Base-by-base conservation (phyloP, 2,329 filamentous ascomycete species). In the Fusarium sp. region DNA sequence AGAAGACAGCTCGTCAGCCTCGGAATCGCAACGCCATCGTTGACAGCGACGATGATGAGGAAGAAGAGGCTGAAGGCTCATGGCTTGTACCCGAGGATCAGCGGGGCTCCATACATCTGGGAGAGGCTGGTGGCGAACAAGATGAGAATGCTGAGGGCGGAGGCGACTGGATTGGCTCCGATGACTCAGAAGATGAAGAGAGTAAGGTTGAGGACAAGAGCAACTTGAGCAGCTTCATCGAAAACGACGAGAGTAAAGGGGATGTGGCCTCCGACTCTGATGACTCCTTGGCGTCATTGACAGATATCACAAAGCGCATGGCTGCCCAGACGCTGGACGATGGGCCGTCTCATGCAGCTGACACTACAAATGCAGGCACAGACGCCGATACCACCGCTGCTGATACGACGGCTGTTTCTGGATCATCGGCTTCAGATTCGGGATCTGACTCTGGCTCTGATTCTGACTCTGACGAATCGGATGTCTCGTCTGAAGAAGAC, bases 131-230 rank as follows among this genome's bases (percentile, higher is more conserved):
- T n/a, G 94, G 93, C 8, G 89, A 90, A n/a, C 93, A 94, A 59
- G 94, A 97, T 72, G 94, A 97, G 81, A 90, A 98, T 79, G 94
- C 93, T 6, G 95, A 97, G 79, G 94, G 94, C 5, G 94, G 92
- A 8, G 95, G 94, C 28, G 93, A 97, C 64, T 94, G 90, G 80
- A 86, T 98, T 56, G 89, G 89, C 42, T 90, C 92, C 0, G 90
- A 93, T 36, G 93, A 96, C 77, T 93, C 92, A 0, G 81, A 83
- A 18, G 82, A 85, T 44, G 87, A 88, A 7, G 89, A 88, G 13
- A 85, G 86, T 15, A 87, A 89, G 15, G 87, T 86, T 5, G 84
- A 88, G 26, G 85, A 87, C 26, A 84, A 83, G 51, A 90, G 87
- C 75, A 87, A 87, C 26, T 82, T 89, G 39, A 85, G 86, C 73